These are phyloP conservation scores for Cnidoscolus chayamansa DNA, from an alignment of 441 rosid genomes.

Conservation along the genomic window DNA sequence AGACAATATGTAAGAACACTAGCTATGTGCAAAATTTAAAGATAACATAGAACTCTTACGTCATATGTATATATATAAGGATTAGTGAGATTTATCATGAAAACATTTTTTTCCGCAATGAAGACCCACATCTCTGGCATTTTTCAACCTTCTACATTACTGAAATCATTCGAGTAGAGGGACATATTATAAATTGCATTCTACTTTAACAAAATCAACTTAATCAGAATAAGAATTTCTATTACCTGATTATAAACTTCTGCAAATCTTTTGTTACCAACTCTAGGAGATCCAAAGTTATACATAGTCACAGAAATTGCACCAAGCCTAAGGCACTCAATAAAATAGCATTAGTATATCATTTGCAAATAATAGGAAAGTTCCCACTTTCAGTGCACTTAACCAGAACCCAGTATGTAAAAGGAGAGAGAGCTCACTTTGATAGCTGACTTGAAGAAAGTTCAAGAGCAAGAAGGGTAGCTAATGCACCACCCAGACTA, in stretches of 20 bases:
- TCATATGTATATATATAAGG: too few species aligned
- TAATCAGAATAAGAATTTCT: neutral
- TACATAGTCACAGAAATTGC: slow-evolving; percentile 79
- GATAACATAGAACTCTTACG: too few species aligned
- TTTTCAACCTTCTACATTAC: neutral
- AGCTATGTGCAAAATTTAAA: too few species aligned
- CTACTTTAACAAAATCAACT: neutral
- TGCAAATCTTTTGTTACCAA: slow-evolving; percentile 86
- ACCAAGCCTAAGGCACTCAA: slow-evolving; percentile 46
- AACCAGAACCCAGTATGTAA: neutral
- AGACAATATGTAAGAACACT: too few species aligned
- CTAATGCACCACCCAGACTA: slow-evolving; percentile 96
- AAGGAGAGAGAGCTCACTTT: slow-evolving; percentile 48
- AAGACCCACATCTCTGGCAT: neutral
- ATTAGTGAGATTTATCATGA: too few species aligned
- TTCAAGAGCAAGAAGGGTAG: slow-evolving; percentile 90
- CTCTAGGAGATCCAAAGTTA: slow-evolving; percentile 96
- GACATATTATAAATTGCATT: neutral
- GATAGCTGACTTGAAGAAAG: slow-evolving; percentile 86
- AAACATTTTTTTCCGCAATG: neutral
- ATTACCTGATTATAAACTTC: slow-evolving; percentile 82
- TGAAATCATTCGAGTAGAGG: neutral
- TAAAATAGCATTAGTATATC: slow-evolving; percentile 5
- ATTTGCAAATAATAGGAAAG: slow-evolving; percentile 1
- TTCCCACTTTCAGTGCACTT: neutral